phyloP scores from a whole-genome alignment of 2,329 filamentous ascomycete genomes.

The Cladosporium sp. region DNA sequence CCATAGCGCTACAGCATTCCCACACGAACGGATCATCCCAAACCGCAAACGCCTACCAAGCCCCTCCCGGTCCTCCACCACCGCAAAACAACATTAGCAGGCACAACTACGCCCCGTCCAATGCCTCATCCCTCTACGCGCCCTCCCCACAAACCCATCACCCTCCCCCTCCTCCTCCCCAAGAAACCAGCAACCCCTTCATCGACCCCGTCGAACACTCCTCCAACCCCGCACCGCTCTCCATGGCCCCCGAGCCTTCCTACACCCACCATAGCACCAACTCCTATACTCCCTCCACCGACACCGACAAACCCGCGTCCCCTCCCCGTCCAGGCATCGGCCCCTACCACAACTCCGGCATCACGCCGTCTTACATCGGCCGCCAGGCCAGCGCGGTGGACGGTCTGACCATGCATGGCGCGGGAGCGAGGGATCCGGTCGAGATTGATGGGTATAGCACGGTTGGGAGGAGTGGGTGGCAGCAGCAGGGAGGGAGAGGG shows the following conservation, averaged over 20 bases:
- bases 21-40: neutral
- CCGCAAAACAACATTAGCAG: neutral
- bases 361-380: conserved; percentile 40
- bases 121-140: conserved; percentile 12
- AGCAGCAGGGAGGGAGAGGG: neutral
- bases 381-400: conserved; percentile 41
- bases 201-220: conserved; percentile 38
- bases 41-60: conserved; percentile 15
- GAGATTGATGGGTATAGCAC: conserved; percentile 20
- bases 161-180: conserved; percentile 8
- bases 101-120: conserved; percentile 11
- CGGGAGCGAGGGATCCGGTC: conserved; percentile 15
- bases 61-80: conserved; percentile 24
- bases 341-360: conserved; percentile 28
- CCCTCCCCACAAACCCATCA: conserved; percentile 13
- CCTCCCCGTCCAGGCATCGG: conserved; percentile 22
- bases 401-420: conserved; percentile 45
- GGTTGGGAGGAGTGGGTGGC: conserved; percentile 8
- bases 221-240: conserved; percentile 21
- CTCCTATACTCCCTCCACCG: neutral
- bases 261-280: neutral
- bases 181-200: conserved; percentile 36
- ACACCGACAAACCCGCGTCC: conserved; percentile 4
- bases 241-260: conserved; percentile 9
- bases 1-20: neutral